A percentile compares a stretch with the other conserved stretches of the same genome.
Evolutionary conservation across 2,329 filamentous ascomycete genomes (phyloP).

Genomic region (Calonectria pauciramosa): DNA sequence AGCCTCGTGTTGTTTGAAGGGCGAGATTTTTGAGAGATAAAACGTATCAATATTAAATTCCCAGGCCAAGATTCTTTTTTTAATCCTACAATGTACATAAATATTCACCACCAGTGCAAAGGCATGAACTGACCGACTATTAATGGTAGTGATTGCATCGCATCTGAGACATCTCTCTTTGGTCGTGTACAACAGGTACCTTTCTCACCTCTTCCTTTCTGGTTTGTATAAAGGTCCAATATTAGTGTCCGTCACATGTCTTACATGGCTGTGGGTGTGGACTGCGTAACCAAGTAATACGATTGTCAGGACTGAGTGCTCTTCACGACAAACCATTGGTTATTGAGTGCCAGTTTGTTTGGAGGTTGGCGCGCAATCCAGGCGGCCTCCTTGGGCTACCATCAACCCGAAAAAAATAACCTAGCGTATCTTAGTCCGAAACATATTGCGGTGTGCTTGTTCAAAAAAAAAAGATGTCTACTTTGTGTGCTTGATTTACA

Average conservation of each 20-base stretch:
- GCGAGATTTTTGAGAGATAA: not conserved
- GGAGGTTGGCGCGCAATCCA: not conserved
- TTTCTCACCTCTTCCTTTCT: not conserved
- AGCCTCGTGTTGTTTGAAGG: not conserved
- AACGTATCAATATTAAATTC: not conserved
- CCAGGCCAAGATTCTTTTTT: too few relatives aligned
- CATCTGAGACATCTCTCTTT: not conserved
- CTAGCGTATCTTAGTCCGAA: too few relatives aligned
- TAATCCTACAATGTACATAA: not conserved
- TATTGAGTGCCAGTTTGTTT: not conserved
- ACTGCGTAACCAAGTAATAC: not conserved
- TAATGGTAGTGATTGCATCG: not conserved
- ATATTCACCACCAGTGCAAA: not conserved
- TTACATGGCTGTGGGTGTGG: not conserved
- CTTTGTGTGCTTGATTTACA: not conserved
- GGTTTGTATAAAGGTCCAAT: not conserved
- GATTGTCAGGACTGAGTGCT: not conserved
- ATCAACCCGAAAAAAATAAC: not conserved
- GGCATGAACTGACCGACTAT: not conserved
- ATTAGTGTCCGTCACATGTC: not conserved
- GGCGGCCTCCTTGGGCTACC: not conserved
- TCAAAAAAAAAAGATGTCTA: not conserved
- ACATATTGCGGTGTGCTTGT: not conserved
- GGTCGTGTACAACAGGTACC: too few relatives aligned
- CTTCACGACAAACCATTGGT: not conserved